Evolutionary conservation across 1,284 basidiomycete species (phyloP), one percentile per base, ranked within the genome.

Genomic region (Limonomyces culmigenus): DNA sequence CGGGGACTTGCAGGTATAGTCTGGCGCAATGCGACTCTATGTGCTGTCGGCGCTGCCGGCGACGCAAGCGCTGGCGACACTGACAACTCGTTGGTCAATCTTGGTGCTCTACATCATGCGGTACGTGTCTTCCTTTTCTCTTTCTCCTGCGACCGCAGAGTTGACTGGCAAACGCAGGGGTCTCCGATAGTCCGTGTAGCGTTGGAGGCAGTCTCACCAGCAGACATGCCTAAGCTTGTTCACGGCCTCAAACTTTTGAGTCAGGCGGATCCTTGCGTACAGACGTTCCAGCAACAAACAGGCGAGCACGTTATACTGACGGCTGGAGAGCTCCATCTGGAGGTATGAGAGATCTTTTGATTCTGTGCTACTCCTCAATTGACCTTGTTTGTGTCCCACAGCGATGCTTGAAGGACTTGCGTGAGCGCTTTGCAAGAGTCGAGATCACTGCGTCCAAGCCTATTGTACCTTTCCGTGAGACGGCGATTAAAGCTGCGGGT

Each of bases 231-330:
- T 1, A 92, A 89, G 52, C 67, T 99, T 13, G 69, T 97, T 23
- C 70, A 70, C 36, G 95, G 95, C 1, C 60, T 98, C 36, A 84
- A 81, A 46, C 63, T 98, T 20, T 72, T 99, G 19, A 86, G 85
- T 48, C 92, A 97, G 54, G 81, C 92, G 3, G 95, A 98, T 57
- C 93, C 95, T 1, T 98, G 92, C 47, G 93, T 95, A 13, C 89
- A 98, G 54, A 92, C 86, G 0, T 84, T 96, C 51, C 87, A 97
- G 42, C 93, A 98, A 55, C 77, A 89, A 48, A 96, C 91, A 0
- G 95, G 95, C 29, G 95, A 99, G 56, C 86, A 96, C 54, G 95
- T 98, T 38, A 96, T 99, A 45, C 59, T 97, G 42, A 87, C 88
- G 5, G 95, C 95, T 0, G 95, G 95, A 38, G 95, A 98, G 53